Evolutionary conservation across 2,329 filamentous ascomycete species (phyloP).

Genomic region (Hawksworthiomyces lignivorus): DNA sequence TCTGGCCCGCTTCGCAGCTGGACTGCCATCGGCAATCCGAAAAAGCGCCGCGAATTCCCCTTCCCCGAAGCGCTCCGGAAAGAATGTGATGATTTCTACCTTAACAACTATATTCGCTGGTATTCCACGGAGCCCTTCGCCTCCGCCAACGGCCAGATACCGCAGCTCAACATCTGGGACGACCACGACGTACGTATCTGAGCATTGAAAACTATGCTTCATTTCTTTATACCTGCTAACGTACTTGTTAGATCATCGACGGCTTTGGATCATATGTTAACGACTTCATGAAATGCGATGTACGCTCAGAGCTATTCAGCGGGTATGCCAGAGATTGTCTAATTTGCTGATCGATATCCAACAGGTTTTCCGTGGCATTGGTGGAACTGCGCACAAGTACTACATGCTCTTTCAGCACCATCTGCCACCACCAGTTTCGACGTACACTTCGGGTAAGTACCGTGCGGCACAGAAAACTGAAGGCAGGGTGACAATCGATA

Average conservation of each 20-base stretch:
- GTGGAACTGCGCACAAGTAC: conserved; percentile 91
- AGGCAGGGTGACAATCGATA: too few relatives aligned
- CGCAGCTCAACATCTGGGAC: conserved; percentile 97
- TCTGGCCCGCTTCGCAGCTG: conserved; percentile 73
- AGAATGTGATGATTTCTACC: conserved; percentile 83
- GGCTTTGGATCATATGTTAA: conserved; percentile 92
- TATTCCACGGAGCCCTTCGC: conserved; percentile 70
- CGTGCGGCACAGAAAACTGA: too few relatives aligned
- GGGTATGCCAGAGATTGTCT: neutral
- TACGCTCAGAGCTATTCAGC: conserved; percentile 1
- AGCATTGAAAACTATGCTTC: neutral
- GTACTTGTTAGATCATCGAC: conserved; percentile 63
- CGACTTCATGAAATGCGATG: conserved; percentile 76
- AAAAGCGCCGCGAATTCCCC: conserved; percentile 68
- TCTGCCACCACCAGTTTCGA: conserved; percentile 73
- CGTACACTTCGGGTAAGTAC: conserved; percentile 65
- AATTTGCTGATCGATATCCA: neutral
- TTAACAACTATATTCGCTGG: conserved; percentile 77
- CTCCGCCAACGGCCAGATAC: conserved; percentile 80
- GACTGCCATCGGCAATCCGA: conserved; percentile 76
- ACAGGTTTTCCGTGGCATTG: conserved; percentile 82
- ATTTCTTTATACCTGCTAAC: conserved; percentile 23
- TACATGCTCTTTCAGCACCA: conserved; percentile 98
- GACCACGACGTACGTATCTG: conserved; percentile 66
- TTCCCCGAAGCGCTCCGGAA: conserved; percentile 74